phyloP scores from a whole-genome alignment of 176 grass and related monocot genomes.

The Oryza officinalis region DNA sequence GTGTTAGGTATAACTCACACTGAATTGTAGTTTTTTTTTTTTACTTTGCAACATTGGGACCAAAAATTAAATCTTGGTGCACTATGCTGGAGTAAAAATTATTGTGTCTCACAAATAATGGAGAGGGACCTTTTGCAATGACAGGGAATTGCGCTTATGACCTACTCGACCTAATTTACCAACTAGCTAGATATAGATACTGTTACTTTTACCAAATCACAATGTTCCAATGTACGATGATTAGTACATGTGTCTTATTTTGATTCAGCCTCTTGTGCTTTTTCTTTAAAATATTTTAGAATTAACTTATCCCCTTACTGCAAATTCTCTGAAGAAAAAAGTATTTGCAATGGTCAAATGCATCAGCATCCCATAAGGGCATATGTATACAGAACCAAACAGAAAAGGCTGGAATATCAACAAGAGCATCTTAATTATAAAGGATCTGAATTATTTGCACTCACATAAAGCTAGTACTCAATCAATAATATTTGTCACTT shows the following conservation, averaged over 20 bases:
- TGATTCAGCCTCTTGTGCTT: not conserved
- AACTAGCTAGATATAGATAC: not conserved
- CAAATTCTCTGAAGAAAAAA: not conserved
- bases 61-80: not conserved
- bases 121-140: not conserved
- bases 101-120: not conserved
- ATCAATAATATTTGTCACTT: not conserved
- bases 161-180: slow-evolving; percentile 5
- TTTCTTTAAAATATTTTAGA: not conserved
- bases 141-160: not conserved
- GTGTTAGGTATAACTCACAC: not conserved
- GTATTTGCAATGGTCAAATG: not conserved
- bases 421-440: slow-evolving; percentile 2
- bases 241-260: not conserved
- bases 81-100: not conserved
- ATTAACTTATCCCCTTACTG: not conserved
- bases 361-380: not conserved
- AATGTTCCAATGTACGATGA: not conserved
- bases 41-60: not conserved
- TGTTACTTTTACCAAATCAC: not conserved
- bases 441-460: not conserved
- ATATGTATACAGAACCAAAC: not conserved
- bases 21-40: not conserved
- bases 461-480: not conserved
- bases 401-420: not conserved